Evolutionary conservation across 208 protist genomes (phyloP), one percentile per base, ranked within the genome.

Genomic region (Wallacemonas sp.): DNA sequence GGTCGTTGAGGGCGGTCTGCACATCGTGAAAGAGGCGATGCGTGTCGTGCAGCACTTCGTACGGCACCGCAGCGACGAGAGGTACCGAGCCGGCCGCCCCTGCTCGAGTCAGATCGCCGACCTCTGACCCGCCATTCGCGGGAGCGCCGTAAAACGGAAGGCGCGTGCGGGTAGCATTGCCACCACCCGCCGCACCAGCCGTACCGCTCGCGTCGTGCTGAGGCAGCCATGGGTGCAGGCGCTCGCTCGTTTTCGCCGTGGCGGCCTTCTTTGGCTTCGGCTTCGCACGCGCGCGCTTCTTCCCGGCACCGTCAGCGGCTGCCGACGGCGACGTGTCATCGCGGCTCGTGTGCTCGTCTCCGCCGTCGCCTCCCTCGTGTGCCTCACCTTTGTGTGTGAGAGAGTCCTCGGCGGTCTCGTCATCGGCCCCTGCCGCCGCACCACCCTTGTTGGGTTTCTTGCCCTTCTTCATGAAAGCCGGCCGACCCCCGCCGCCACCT

Each of bases 1-100:
- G 83, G 70, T 96, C 87, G 49, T 87, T 73, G 20, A 96, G 75
- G 11, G 76, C 65, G 18, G 57, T 63, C 22, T 70, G 68, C 36
- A 92, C 31, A 33, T 89, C 81, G 18, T 55, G 23, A 59, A 91
- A 87, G 12, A 94, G 79, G 25, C 32, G 38, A 16, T 65, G 62
- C 26, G 75, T 55, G 50, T 78, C 74, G 16, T 72, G 44, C 22
- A 81, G 48, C 12, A 74, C 57, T 48, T 86, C 65, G 52, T 79
- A 91, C 0, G 82, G 67, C 16, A 87, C 48, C 44, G 28, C 71
- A 72, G 12, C 62, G 62, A 16, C 49, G 61, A 28, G 48, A 10
- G 48, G 48, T 5, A 55, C 48, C 25, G 26, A 20, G 23, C 48
- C 48, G 26, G 59, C 26, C 10, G 7, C 41, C 1, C 36, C n/a